Evolutionary conservation across 2,329 filamentous ascomycete species (phyloP), one percentile per base, ranked within the genome.

Genomic region (Colletotrichum godetiae): DNA sequence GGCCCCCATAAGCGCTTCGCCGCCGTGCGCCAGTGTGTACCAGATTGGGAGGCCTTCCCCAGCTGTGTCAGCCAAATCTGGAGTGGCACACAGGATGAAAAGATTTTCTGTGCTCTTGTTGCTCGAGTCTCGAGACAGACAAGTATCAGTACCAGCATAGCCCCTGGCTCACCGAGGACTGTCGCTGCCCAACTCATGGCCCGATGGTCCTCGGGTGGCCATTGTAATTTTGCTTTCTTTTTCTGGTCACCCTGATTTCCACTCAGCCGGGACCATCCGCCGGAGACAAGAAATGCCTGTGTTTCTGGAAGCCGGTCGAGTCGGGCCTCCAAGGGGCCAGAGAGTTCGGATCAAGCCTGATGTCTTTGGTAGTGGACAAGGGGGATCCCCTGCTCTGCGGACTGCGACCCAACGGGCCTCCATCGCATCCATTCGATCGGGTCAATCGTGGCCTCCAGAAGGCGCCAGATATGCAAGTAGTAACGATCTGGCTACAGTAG

Each of bases 101-200:
- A 42, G 31, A 35, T 13, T 61, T 66, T 52, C 31, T 37, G 35
- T 58, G 10, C 19, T 22, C 27, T 29, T 57, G 27, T 56, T 42
- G 29, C 42, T 55, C 63, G 52, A 68, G 15, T 8, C 37, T 42
- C 37, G 3, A 42, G 37, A 19, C 13, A 42, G n/a, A 35, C 60
- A 58, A 52, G 42, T 46, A 56, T 13, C 27, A n/a, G 63, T 24
- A 29, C 31, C 59, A 53, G 56, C 64, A 53, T 66, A 65, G 56
- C 62, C 71, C 66, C 58, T 64, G 52, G 58, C 62, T 69, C 58
- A 67, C 15, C 58, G 60, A 61, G 27, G 15, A 31, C 56, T 49
- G 31, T 73, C 55, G 73, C 57, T 75, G 73, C 73, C 73, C 71
- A 67, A 75, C 62, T 11, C 24, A 27, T 62, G 57, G 71, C 66